Base-by-base conservation (phyloP, 202 grass and related monocot species). In the Saccharum hybrid region DNA sequence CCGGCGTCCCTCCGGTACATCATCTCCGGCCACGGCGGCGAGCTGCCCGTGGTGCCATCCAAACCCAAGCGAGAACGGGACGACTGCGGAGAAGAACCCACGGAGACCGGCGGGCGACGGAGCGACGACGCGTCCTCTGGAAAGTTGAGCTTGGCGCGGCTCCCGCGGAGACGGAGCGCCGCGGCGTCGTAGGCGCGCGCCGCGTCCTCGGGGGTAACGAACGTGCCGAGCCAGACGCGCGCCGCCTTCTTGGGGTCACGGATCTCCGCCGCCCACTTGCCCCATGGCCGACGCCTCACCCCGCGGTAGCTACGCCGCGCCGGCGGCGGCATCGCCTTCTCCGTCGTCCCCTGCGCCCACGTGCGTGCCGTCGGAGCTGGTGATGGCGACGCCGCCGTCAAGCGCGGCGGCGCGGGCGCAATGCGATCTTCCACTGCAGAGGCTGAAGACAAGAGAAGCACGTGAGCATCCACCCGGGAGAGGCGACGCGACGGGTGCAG, bases 191-290 rank as follows among this genome's bases (percentile, higher is more conserved):
- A 94, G 8, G 87, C 92, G 51, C 75, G 81, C 22, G 92, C 92
- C 1, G 92, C 92, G 28, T 69, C 89, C 84, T 91, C 86, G 12
- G 86, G 77, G 0, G 78, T 90, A 13, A 59, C 56, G 85, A 94
- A 94, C 28, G 92, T 94, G 57, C 92, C 92, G 8, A 94, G 92
- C 92, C 92, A 94, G 12, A 94, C 39, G 30, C 92, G 86, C n/a
- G 87, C 78, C 52, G 89, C 81, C 84, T 94, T 94, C 63, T 68
- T 71, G 7, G 84, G 87, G 74, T 91, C 87, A 7, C 87, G 74
- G 78, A 94, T 94, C 85, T 94, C 92, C 48, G 92, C 89, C 52
- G 87, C 89, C 89, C 92, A 94, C 77, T 94, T 94, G 33, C 92
- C 92, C 87, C 82, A 94, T 26, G 75, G 89, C 63, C 89, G 86